Evolutionary conservation across 2,329 filamentous ascomycete species (phyloP).

Genomic region (Aspergillus ustus): DNA sequence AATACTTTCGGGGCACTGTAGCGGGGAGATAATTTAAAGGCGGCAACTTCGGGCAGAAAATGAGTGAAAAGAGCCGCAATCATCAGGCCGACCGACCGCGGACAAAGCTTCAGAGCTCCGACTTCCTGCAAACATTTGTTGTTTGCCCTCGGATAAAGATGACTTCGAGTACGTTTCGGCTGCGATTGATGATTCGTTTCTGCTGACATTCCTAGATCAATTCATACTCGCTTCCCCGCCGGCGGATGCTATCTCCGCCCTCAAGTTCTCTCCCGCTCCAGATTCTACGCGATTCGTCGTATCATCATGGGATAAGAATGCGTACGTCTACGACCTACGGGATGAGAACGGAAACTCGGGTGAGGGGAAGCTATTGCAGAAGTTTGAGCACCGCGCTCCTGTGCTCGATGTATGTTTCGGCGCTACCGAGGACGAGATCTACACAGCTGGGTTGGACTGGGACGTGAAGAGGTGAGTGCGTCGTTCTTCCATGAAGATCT

Average conservation of each 20-base stretch:
- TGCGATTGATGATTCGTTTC: background rate
- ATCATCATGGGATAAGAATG: constrained; percentile 90
- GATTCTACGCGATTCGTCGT: constrained; percentile 79
- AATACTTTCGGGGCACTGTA: too few relatives aligned
- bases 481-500: background rate
- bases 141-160: constrained; percentile 31
- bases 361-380: constrained; percentile 68
- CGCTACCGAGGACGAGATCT: constrained; percentile 78
- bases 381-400: constrained; percentile 80
- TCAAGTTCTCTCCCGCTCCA: constrained; percentile 82
- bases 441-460: constrained; percentile 84
- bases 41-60: constrained; percentile 42
- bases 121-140: constrained; percentile 6
- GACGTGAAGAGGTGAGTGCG: constrained; percentile 73
- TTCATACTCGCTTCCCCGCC: constrained; percentile 84
- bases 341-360: constrained; percentile 59
- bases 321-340: constrained; percentile 83
- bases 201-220: constrained; percentile 57
- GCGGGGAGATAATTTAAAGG: constrained; percentile 31
- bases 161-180: constrained; percentile 47
- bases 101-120: constrained; percentile 18
- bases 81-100: constrained; percentile 27
- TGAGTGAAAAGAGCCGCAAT: constrained; percentile 29
- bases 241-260: constrained; percentile 81
- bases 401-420: constrained; percentile 94